phyloP scores from a whole-genome alignment of 2,329 filamentous ascomycete species.

The Aspergillus proliferans region DNA sequence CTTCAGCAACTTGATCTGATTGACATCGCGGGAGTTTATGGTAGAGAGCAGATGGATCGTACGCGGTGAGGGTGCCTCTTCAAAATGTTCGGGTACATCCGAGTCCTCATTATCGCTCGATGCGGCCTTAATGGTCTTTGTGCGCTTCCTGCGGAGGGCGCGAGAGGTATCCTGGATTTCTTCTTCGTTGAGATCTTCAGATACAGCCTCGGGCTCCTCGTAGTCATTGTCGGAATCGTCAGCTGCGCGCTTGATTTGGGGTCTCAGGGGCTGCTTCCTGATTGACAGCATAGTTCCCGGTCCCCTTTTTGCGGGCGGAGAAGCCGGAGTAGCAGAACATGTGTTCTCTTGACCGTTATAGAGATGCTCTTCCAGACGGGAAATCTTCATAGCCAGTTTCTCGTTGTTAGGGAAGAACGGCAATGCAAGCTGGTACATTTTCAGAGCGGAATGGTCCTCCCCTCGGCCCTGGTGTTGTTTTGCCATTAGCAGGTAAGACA shows the following conservation, averaged over 20 bases:
- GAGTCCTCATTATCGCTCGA: conserved; percentile 11
- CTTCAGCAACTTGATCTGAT: conserved; percentile 41
- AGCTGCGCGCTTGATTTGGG: conserved; percentile 22
- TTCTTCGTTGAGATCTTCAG: conserved; percentile 27
- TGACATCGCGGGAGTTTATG: conserved; percentile 42
- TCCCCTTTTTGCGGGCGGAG: conserved; percentile 16
- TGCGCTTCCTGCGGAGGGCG: conserved; percentile 24
- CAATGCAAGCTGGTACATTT: conserved; percentile 78
- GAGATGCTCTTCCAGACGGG: conserved; percentile 47
- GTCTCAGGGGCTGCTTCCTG: conserved; percentile 20
- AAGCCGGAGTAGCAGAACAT: conserved; percentile 10
- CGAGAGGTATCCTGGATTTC: conserved; percentile 14
- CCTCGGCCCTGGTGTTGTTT: conserved; percentile 82
- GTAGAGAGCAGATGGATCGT: conserved; percentile 40
- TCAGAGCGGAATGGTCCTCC: conserved; percentile 69
- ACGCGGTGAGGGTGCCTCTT: conserved; percentile 32
- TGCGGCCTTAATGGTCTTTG: conserved; percentile 13
- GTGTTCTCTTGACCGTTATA: conserved; percentile 17
- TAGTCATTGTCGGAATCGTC: conserved; percentile 29
- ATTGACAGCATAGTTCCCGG: conserved; percentile 30
- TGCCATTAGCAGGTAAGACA: conserved; percentile 82
- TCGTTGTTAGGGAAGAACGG: conserved; percentile 81
- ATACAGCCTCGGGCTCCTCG: conserved; percentile 14
- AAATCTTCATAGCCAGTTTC: conserved; percentile 60
- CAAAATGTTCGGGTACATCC: conserved; percentile 13